Base-by-base conservation (phyloP, 306 rosid species). In the Cucurbita maxima region DNA sequence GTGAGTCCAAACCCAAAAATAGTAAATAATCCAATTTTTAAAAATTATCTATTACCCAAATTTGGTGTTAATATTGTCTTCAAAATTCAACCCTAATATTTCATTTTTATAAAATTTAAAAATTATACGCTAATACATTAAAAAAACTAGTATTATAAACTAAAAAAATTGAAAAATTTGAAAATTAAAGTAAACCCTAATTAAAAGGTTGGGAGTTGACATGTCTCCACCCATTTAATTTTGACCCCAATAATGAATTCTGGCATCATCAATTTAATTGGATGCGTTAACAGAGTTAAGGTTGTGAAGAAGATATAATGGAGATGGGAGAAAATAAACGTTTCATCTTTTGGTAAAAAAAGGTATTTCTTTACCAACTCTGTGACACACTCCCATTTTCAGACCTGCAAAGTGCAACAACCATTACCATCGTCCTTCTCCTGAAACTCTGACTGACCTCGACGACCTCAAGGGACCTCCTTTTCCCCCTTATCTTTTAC, bases 291-390 rank as follows among this genome's bases (percentile, higher is more conserved):
- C 14, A 19, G 20, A 55, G 60, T 55, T 55, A 55, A 19, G 22
- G 0, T 53, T 53, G 57, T 51, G 10, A 55, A 55, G 19, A 59
- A 13, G 66, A 59, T 30, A 30, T 58, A 80, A 36, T 18, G 36
- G 51, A 56, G 76, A 56, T 86, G 60, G 75, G 25, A 82, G 80
- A 85, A 81, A 75, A 48, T 18, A 60, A 81, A 78, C 51, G 10
- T 38, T 62, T 54, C 40, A 57, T 8, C 56, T 5, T 5, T 57
- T 48, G 62, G 67, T 72, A 30, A 78, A 72, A 51, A 72, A 5
- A 7, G 36, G 34, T 30, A 30, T 30, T 30, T n/a, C 61, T 58
- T 71, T 71, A 38, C 22, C 5, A 3, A 53, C 19, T 58, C 74
- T 67, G 78, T 43, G 34, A 30, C 80, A 30, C 80, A 66, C 57